A percentile compares a stretch with the other conserved stretches of the same genome.
These are phyloP conservation scores for Sporothrix phasma DNA, from an alignment of 2,329 filamentous ascomycete species.

Conservation along the genomic window DNA sequence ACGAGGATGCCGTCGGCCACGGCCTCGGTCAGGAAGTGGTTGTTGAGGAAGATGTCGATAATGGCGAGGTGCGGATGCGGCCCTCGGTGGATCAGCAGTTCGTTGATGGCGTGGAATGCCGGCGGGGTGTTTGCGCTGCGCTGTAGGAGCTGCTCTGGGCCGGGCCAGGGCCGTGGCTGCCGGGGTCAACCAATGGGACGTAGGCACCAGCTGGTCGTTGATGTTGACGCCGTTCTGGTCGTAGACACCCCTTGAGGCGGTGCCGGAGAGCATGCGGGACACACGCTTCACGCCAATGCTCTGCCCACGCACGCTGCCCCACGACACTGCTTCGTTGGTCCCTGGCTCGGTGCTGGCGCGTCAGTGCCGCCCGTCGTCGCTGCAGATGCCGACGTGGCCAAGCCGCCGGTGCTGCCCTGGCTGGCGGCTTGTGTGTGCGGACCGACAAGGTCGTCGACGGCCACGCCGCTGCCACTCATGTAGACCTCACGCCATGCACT, in stretches of 20 bases:
- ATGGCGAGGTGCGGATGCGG: constrained; percentile 82
- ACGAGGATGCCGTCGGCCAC: constrained; percentile 93
- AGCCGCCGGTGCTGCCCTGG: constrained; percentile 18
- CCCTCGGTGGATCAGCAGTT: constrained; percentile 87
- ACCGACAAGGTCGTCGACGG: constrained; percentile 34
- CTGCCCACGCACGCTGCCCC: constrained; percentile 69
- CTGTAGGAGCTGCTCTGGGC: not conserved
- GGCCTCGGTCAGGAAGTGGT: constrained; percentile 82
- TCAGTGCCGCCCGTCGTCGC: constrained; percentile 14
- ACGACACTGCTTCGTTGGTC: constrained; percentile 34
- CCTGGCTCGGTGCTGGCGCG: constrained; percentile 17
- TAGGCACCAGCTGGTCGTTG: constrained; percentile 41
- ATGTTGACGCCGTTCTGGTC: constrained; percentile 55
- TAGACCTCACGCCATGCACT: constrained; percentile 86
- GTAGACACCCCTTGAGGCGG: constrained; percentile 75
- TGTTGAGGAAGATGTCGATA: constrained; percentile 83
- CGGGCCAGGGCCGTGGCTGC: not conserved
- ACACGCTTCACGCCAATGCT: constrained; percentile 65
- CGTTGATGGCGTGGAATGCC: constrained; percentile 71
- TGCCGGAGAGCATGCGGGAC: constrained; percentile 81
- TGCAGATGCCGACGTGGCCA: constrained; percentile 6
- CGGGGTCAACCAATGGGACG: constrained; percentile 25
- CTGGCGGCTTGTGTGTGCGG: constrained; percentile 32
- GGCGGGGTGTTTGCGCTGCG: constrained; percentile 23
- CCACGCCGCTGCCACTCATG: constrained; percentile 56